Conservation (phyloP, 2,329 filamentous ascomycete genomes). For the Microsporum ferrugineum region DNA sequence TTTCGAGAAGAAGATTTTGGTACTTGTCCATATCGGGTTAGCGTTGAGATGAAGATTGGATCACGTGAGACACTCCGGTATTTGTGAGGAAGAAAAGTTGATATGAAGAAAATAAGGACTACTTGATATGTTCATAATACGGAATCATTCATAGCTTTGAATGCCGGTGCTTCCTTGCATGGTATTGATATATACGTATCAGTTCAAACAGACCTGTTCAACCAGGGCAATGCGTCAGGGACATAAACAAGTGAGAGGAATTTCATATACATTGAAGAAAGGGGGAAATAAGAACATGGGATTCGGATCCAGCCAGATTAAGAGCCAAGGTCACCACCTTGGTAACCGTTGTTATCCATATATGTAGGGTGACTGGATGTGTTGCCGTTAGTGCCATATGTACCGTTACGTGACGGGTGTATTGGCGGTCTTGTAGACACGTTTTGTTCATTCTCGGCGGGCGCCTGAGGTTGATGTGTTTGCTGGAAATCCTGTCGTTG, state of each 20-base stretch:
- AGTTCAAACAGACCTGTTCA: neutral
- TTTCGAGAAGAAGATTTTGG: neutral
- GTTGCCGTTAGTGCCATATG: neutral
- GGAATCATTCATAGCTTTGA: neutral
- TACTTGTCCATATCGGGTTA: neutral
- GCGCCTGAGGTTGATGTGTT: neutral
- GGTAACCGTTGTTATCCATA: neutral
- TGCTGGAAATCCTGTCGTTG: slow-evolving; percentile 22
- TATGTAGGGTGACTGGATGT: neutral
- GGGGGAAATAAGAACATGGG: neutral
- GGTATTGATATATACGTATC: neutral
- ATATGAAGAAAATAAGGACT: neutral
- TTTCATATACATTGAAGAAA: neutral
- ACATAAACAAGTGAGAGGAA: neutral
- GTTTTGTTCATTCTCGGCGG: neutral
- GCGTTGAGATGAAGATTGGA: neutral
- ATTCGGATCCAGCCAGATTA: neutral
- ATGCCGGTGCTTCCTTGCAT: neutral
- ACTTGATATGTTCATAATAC: neutral
- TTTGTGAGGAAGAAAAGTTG: neutral
- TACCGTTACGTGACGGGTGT: neutral
- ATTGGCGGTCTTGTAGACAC: neutral
- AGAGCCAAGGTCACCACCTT: neutral
- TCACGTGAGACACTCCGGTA: neutral
- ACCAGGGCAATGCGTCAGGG: too few relatives aligned